Evolutionary conservation across 257 asterid species (phyloP).

Genomic region (Haberlea rhodopensis): DNA sequence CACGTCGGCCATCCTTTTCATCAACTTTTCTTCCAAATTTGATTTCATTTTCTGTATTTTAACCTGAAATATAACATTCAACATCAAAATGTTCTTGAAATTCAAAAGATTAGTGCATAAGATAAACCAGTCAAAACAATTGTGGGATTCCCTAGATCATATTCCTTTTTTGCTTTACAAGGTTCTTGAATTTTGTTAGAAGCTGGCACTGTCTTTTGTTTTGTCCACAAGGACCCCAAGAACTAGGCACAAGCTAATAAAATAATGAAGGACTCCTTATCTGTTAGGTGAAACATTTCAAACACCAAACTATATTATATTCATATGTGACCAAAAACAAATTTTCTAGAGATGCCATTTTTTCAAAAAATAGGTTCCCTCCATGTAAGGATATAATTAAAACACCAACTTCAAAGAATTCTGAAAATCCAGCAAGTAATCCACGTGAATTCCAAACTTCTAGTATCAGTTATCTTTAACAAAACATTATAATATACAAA

Average conservation of each 20-base stretch:
- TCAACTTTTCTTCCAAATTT: constrained; percentile 77
- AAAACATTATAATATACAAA: constrained; percentile 24
- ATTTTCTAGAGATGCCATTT: neutral
- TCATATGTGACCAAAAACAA: neutral
- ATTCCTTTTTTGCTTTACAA: constrained; percentile 13
- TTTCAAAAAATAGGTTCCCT: neutral
- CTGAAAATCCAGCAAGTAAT: constrained; percentile 22
- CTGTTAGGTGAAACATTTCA: neutral
- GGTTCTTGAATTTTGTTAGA: constrained; percentile 8
- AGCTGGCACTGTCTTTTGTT: neutral
- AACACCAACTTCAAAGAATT: constrained; percentile 28
- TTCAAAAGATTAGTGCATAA: neutral
- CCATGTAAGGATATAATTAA: neutral
- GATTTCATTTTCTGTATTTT: constrained; percentile 91
- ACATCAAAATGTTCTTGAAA: neutral
- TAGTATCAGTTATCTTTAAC: constrained; percentile 28
- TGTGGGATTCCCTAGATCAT: constrained; percentile 22
- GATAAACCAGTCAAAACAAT: constrained; percentile 15
- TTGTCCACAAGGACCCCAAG: neutral
- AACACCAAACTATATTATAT: neutral
- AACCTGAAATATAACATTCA: constrained; percentile 48
- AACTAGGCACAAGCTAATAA: constrained; percentile 6
- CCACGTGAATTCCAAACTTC: constrained; percentile 49
- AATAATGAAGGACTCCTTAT: neutral
- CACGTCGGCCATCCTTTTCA: constrained; percentile 90